These are phyloP conservation scores for Teunomyces barrocoloradensis DNA, from an alignment of 805 yeast genomes.

Conservation along the genomic window DNA sequence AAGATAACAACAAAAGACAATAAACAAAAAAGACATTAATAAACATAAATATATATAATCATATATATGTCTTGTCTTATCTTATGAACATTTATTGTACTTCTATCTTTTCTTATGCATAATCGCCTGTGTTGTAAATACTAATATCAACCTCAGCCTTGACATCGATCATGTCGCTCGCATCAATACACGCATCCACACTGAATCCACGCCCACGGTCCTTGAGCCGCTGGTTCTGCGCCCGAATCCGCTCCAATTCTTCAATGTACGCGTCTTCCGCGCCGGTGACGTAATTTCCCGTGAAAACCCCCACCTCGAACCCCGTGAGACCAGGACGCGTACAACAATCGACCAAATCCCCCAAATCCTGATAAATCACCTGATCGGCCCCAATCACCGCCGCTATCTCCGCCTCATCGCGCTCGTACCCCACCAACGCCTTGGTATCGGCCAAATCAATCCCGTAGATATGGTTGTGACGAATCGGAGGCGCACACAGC, in stretches of 20 bases:
- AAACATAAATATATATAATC: not conserved
- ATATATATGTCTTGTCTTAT: too few species aligned
- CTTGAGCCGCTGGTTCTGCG: conserved; percentile 59
- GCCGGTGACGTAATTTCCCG: conserved; percentile 94
- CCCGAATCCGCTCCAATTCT: conserved; percentile 80
- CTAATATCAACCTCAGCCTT: conserved; percentile 74
- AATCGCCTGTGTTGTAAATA: conserved; percentile 58
- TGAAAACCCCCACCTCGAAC: conserved; percentile 96
- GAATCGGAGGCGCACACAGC: conserved; percentile 96
- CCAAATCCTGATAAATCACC: conserved; percentile 83
- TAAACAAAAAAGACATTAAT: too few species aligned
- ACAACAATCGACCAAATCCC: conserved; percentile 83
- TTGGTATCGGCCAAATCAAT: conserved; percentile 94
- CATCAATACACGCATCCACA: conserved; percentile 41
- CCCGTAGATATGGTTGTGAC: conserved; percentile 94
- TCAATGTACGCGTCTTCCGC: conserved; percentile 77
- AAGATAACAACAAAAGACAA: not conserved
- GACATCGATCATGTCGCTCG: conserved; percentile 53
- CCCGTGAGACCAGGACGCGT: conserved; percentile 48
- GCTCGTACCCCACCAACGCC: conserved; percentile 85
- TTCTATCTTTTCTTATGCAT: not conserved
- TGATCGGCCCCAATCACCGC: conserved; percentile 82
- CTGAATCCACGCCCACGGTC: conserved; percentile 40
- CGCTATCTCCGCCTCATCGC: conserved; percentile 73
- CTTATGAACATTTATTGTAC: too few species aligned